Evolutionary conservation across 1,284 basidiomycete genomes (phyloP).

Genomic region (Cryptococcus depauperatus): DNA sequence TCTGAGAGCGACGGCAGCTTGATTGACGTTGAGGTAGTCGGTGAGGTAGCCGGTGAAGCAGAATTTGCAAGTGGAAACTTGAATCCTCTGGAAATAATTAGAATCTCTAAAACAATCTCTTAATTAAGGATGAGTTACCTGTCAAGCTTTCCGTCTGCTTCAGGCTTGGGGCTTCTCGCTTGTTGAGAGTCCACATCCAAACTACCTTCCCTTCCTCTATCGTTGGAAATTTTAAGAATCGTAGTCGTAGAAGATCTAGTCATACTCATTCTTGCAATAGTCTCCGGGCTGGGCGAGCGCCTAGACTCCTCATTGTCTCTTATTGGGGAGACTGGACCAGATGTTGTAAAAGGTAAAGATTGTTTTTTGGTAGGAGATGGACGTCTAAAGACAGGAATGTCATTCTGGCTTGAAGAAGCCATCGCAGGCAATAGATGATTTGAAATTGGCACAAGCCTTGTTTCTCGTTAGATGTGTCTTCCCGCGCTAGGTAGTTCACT

Average conservation of each 20-base stretch:
- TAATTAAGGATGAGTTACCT: constrained; percentile 14
- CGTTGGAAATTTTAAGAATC: constrained; percentile 14
- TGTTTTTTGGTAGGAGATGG: constrained; percentile 31
- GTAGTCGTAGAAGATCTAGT: constrained; percentile 9
- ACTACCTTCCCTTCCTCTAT: constrained; percentile 14
- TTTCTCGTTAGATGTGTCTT: constrained; percentile 5
- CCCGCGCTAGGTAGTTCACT: constrained; percentile 36
- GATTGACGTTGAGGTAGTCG: too few relatives aligned
- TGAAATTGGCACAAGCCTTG: constrained; percentile 76
- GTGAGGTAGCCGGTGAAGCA: constrained; percentile 26
- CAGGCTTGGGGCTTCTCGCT: constrained; percentile 30
- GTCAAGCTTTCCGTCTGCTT: constrained; percentile 42
- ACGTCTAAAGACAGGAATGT: constrained; percentile 49
- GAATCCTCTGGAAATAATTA: constrained; percentile 24
- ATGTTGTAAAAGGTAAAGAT: constrained; percentile 27
- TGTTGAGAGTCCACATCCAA: neutral
- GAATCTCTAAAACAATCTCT: neutral
- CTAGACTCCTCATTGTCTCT: constrained; percentile 25
- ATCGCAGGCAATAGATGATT: constrained; percentile 67
- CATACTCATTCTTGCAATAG: constrained; percentile 43
- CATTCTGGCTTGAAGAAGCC: constrained; percentile 30
- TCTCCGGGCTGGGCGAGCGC: constrained; percentile 40
- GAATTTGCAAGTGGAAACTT: constrained; percentile 36
- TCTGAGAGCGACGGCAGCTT: neutral
- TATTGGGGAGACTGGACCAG: constrained; percentile 21